Base-by-base conservation (phyloP, 306 rosid genomes). In the Alnus glutinosa region DNA sequence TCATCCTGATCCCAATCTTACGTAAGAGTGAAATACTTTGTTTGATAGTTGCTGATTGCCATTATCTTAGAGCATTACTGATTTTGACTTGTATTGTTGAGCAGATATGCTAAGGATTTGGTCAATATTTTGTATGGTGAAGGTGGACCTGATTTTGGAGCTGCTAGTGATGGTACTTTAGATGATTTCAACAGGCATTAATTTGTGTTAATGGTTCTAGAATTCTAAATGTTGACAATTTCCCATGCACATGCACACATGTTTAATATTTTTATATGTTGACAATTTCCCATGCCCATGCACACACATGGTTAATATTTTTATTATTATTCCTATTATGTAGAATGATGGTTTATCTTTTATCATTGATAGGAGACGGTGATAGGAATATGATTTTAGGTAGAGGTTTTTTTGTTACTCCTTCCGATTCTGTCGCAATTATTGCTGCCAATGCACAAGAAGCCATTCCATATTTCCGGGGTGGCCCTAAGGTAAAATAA, bases 301-400 rank as follows among this genome's bases (percentile, higher is more conserved):
- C 32, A 42, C 46, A 42, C 46, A 42, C 9, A 9, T 39, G 11
- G 42, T 42, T 12, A 9, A 36, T 68, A 68, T 68, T 68, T 9
- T 16, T 7, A 34, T 39, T 67, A 18, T 14, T 16, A 16, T 67
- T 67, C 71, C 9, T 15, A 34, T 47, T 79, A 39, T 75, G 66
- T 61, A 70, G 42, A 48, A 70, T 73, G 30, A 71, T 48, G 47
- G 64, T 80, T 15, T 47, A 54, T 16, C 16, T 47, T 51, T 44
- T 59, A 39, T 80, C 46, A 46, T 78, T 86, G 4, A 73, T 75
- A 96, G 99, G 98, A 80, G 98, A 96, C 78, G 99, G 98, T 71
- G 99, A 96, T 83, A 96, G 99, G 77, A 96, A 96, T 89, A 96
- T 96, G 99, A 88, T 96, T 89, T 86, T 96, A 61, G 99, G 99